These are phyloP conservation scores for Cyberlindnera euphorbiiphila DNA, from an alignment of 805 yeast genomes.

Conservation along the genomic window DNA sequence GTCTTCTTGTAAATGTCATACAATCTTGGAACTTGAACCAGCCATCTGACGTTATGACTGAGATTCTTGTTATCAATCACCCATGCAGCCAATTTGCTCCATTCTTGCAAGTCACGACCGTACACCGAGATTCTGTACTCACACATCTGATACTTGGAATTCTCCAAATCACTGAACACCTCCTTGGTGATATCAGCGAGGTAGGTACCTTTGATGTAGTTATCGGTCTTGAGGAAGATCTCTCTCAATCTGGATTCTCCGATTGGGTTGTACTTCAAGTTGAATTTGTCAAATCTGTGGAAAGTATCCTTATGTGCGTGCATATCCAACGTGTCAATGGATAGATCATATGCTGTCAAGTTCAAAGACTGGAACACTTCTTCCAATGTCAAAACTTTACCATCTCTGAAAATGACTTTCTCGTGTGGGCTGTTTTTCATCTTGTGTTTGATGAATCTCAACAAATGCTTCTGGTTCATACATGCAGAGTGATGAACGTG, in stretches of 20 bases:
- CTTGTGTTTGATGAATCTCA: constrained; percentile 92
- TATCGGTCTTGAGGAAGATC: constrained; percentile 92
- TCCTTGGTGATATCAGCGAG: constrained; percentile 92
- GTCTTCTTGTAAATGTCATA: constrained; percentile 84
- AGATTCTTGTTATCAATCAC: constrained; percentile 86
- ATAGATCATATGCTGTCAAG: constrained; percentile 88
- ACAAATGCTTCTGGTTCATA: constrained; percentile 96
- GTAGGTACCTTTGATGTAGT: constrained; percentile 82
- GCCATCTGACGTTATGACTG: constrained; percentile 95
- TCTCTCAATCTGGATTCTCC: constrained; percentile 98
- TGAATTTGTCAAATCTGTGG: constrained; percentile 97
- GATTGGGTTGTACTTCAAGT: constrained; percentile 93
- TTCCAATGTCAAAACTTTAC: constrained; percentile 75
- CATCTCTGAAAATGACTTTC: constrained; percentile 91
- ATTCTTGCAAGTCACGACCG: constrained; percentile 85
- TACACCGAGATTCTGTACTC: constrained; percentile 94
- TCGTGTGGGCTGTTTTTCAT: constrained; percentile 84
- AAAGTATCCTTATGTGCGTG: constrained; percentile 98
- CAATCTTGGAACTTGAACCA: constrained; percentile 90
- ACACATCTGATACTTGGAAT: constrained; percentile 94
- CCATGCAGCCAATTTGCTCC: constrained; percentile 97
- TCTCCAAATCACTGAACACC: constrained; percentile 90
- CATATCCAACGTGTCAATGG: constrained; percentile 97
- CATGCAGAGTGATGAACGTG: constrained; percentile 99
- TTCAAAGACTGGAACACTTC: constrained; percentile 90